Evolutionary conservation across 805 yeast genomes (phyloP).

Genomic region (Saccharomycopsis olivae): DNA sequence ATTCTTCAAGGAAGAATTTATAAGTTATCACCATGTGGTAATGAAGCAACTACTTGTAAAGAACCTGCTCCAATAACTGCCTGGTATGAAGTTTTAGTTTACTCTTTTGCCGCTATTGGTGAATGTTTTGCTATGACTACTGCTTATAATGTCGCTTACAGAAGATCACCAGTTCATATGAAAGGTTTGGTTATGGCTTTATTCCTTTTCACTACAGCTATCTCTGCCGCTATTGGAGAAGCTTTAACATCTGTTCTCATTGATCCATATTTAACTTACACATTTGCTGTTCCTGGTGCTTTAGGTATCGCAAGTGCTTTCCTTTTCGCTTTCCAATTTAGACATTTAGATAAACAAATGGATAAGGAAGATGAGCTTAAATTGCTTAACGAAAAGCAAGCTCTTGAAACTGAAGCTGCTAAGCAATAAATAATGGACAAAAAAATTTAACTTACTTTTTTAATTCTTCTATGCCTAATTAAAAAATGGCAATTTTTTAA

Average conservation of each 20-base stretch:
- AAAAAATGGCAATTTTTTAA: no score
- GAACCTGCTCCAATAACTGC: slow-evolving; percentile 23
- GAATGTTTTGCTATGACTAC: slow-evolving; percentile 44
- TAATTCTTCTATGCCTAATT: no score
- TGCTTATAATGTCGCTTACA: slow-evolving; percentile 44
- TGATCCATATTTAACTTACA: slow-evolving; percentile 33
- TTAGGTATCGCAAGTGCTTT: slow-evolving; percentile 27
- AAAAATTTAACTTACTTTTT: no score
- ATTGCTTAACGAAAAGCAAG: not conserved
- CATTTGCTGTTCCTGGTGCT: slow-evolving; percentile 31
- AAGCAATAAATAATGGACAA: no score
- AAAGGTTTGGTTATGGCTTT: slow-evolving; percentile 42
- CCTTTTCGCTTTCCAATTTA: slow-evolving; percentile 26
- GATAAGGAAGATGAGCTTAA: slow-evolving; percentile 22
- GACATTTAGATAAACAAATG: slow-evolving; percentile 32
- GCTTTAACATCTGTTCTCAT: slow-evolving; percentile 32
- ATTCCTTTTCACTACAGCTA: slow-evolving; percentile 13
- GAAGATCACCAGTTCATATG: slow-evolving; percentile 40
- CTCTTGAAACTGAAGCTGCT: not conserved
- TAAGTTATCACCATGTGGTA: slow-evolving; percentile 41
- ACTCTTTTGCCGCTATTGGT: slow-evolving; percentile 36
- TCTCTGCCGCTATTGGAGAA: slow-evolving; percentile 20
- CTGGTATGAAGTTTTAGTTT: slow-evolving; percentile 24
- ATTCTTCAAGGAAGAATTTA: slow-evolving; percentile 39
- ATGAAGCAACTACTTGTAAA: slow-evolving; percentile 24